Evolutionary conservation across 106 monocot species (phyloP), one percentile per base, ranked within the genome.

Genomic region (Allium cepa): DNA sequence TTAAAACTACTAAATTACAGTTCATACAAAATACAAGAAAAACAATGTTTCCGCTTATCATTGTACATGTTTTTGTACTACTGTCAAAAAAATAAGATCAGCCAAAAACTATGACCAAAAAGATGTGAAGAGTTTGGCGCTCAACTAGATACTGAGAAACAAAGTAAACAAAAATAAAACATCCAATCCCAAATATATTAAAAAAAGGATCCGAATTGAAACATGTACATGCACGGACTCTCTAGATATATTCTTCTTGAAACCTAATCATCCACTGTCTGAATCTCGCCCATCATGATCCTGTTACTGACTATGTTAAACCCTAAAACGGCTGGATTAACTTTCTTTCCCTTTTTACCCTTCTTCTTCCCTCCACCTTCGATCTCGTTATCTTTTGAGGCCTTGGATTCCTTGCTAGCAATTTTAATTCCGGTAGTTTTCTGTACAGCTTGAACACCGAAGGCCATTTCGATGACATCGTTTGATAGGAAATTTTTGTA

Each of bases 201-300:
- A 57, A 57, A 53, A 57, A 53, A 68, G 59, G 17, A 59, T 16
- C 26, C 26, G 50, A 28, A 9, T 11, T 57, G 69, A 27, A 69
- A 22, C 48, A 11, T 16, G 27, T 14, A n/a, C 36, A 68, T 77
- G 66, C 70, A 77, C 83, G 71, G 26, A 78, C 22, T 66, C 53
- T 62, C 49, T 47, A 69, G 17, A 62, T 2, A 73, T 16, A 26
- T 62, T 80, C 51, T 12, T 48, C 22, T 36, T 56, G 69, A 36
- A 17, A 5, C 61, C 73, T 87, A 90, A 17, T 92, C 85, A 7
- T 92, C 99, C 9, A 79, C 59, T 46, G 55, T 80, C 70, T 99
- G 99, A 57, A 99, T 99, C 61, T 99, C 99, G 64, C 99, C 99
- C 99, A 83, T 90, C 99, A 99, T 93, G 61, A 99, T 99, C 22